These are phyloP conservation scores for Eucalyptus regnans DNA, from an alignment of 345 rosid genomes.

Conservation along the genomic window DNA sequence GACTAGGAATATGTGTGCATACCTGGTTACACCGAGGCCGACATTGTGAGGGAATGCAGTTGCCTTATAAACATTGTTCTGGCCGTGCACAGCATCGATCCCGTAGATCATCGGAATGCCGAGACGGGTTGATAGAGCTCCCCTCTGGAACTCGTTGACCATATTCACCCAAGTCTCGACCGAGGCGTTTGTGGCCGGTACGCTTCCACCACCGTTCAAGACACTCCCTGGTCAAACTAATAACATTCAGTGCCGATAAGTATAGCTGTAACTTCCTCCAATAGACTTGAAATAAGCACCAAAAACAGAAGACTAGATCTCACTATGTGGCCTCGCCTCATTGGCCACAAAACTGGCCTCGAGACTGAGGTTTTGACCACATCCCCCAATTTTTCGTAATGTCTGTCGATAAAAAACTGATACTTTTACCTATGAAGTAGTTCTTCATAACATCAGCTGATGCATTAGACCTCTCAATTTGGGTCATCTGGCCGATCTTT, in stretches of 20 bases:
- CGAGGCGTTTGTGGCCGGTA: conserved; percentile 46
- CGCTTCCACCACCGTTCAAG: conserved; percentile 90
- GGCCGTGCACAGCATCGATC: conserved; percentile 91
- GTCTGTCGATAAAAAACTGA: neutral
- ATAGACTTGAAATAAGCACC: neutral
- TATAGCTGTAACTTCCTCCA: neutral
- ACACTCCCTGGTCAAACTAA: conserved; percentile 51
- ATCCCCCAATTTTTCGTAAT: neutral
- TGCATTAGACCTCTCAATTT: conserved; percentile 68
- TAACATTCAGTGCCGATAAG: neutral
- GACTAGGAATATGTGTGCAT: neutral
- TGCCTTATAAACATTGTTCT: conserved; percentile 72
- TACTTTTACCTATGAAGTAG: conserved; percentile 24
- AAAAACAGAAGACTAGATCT: neutral
- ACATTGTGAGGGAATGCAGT: conserved; percentile 88
- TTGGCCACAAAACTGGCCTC: neutral
- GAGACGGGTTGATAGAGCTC: conserved; percentile 54
- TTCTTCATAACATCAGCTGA: conserved; percentile 59
- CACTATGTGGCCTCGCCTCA: neutral
- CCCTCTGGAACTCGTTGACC: conserved; percentile 66
- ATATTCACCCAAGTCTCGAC: conserved; percentile 59
- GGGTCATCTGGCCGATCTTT: conserved; percentile 91
- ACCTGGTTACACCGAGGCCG: conserved; percentile 69
- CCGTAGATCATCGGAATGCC: conserved; percentile 92
- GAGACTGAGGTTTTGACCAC: neutral